phyloP scores from a whole-genome alignment of 805 yeast species.

The Jamesozyma lodderae region DNA sequence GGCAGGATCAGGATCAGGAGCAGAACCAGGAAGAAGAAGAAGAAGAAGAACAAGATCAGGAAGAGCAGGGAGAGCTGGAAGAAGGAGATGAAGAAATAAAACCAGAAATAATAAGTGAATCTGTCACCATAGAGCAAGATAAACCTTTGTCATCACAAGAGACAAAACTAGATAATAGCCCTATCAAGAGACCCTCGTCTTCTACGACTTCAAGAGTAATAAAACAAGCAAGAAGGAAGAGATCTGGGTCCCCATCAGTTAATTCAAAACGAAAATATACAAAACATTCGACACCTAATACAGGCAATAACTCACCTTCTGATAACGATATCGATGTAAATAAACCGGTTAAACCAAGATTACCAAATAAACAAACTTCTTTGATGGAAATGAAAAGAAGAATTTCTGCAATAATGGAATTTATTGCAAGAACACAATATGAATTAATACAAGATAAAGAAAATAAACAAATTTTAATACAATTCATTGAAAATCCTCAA shows the following conservation, averaged over 20 bases:
- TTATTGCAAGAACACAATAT: constrained; percentile 76
- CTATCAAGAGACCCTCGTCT: too few relatives aligned
- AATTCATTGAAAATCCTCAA: constrained; percentile 36
- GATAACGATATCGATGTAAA: constrained; percentile 41
- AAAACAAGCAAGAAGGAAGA: too few relatives aligned
- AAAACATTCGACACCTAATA: constrained; percentile 10
- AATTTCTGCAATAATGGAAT: constrained; percentile 83
- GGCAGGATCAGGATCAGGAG: not conserved
- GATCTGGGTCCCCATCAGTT: too few relatives aligned
- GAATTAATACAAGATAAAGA: constrained; percentile 70
- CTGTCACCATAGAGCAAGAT: too few relatives aligned
- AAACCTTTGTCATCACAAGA: too few relatives aligned
- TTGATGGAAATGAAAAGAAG: constrained; percentile 80
- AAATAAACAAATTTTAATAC: constrained; percentile 43
- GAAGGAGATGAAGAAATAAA: too few relatives aligned
- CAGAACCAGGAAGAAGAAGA: constrained; percentile 10
- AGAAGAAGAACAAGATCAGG: not conserved
- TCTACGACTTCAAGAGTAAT: too few relatives aligned
- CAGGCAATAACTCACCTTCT: constrained; percentile 12
- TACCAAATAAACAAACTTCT: constrained; percentile 67
- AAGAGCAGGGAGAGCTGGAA: too few relatives aligned
- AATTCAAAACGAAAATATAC: too few relatives aligned
- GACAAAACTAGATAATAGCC: too few relatives aligned
- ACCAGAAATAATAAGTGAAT: too few relatives aligned
- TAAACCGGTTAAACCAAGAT: constrained; percentile 74